Evolutionary conservation across 257 asterid genomes (phyloP), one percentile per base, ranked within the genome.

Genomic region (Nicotiana attenuata): DNA sequence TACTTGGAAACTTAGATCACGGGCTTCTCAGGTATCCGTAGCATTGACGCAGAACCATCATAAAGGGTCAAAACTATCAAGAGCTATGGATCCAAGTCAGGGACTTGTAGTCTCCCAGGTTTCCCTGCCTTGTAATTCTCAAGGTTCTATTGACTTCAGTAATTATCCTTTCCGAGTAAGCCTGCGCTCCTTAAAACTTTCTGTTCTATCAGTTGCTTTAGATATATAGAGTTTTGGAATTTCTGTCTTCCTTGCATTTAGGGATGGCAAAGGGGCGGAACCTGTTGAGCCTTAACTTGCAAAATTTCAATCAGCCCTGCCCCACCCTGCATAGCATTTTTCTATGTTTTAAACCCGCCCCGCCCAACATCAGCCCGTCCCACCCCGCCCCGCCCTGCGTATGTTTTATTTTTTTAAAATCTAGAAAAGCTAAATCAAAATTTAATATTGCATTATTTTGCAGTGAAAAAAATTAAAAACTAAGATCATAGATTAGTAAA

Each of bases 121-220:
- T 82, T 88, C 90, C 20, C 83, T 96, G 87, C 99, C 97, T 81
- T 90, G 98, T 81, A 95, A 96, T 89, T 94, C 95, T 87, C 93
- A 91, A 59, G 99, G 99, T 80, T 91, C 98, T 65, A 88, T 96
- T 66, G 95, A 96, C 91, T 96, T 92, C 85, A 91, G 93, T 87
- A 82, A 86, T 82, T 96, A 90, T 86, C 98, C 98, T 16, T 92
- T 92, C 88, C 93, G 95, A 78, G 99, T 96, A 91, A 90, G 97
- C 81, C 80, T 76, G 59, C 73, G 56, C 87, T 83, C 79, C 64
- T 65, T 71, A 8, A 71, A 19, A 17, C 47, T 19, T 65, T 56
- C 64, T 29, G 45, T 60, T 65, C 38, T 47, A 15, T 73, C 61
- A 47, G 61, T 45, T 73, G 61, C 24, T 22, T 45, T 45, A 73